Percentiles rank a stretch among this genome's conserved stretches.
phyloP scores from a whole-genome alignment of 1,284 basidiomycete genomes.

The Ustilago cynodontis region DNA sequence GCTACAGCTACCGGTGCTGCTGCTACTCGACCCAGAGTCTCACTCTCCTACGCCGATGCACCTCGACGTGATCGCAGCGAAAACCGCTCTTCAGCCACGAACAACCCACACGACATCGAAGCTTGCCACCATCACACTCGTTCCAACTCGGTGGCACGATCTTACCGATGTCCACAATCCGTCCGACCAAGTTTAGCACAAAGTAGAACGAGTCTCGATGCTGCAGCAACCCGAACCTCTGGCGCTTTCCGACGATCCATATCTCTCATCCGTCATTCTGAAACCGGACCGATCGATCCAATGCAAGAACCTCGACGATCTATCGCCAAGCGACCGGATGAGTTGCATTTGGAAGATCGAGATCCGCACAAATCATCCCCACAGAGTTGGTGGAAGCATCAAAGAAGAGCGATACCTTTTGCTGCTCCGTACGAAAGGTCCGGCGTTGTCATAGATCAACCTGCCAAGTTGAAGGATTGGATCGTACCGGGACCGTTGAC shows the following conservation, averaged over 20 bases:
- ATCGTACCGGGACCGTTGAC: conserved; percentile 43
- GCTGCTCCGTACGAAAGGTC: conserved; percentile 45
- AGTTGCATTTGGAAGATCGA: conserved; percentile 24
- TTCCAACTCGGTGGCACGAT: conserved; percentile 5
- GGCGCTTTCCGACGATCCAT: conserved; percentile 28
- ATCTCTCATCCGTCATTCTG: conserved; percentile 10
- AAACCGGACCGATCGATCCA: conserved; percentile 38
- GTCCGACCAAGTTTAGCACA: conserved; percentile 12
- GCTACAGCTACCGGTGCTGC: neutral
- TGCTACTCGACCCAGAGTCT: conserved; percentile 14
- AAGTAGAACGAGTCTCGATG: conserved; percentile 20
- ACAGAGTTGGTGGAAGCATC: conserved; percentile 9
- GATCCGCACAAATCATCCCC: conserved; percentile 34
- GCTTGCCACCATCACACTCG: neutral
- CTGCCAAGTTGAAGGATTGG: conserved; percentile 42
- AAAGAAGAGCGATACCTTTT: conserved; percentile 39
- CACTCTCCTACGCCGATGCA: conserved; percentile 28
- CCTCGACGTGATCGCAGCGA: conserved; percentile 20
- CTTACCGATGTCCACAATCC: conserved; percentile 32
- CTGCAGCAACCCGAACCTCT: conserved; percentile 10
- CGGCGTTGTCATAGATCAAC: conserved; percentile 46
- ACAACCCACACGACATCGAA: neutral
- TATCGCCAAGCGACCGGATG: conserved; percentile 44
- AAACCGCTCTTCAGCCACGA: conserved; percentile 10
- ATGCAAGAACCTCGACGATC: conserved; percentile 49